Evolutionary conservation across 2,329 filamentous ascomycete species (phyloP).

Genomic region (Lachnellula occidentalis): DNA sequence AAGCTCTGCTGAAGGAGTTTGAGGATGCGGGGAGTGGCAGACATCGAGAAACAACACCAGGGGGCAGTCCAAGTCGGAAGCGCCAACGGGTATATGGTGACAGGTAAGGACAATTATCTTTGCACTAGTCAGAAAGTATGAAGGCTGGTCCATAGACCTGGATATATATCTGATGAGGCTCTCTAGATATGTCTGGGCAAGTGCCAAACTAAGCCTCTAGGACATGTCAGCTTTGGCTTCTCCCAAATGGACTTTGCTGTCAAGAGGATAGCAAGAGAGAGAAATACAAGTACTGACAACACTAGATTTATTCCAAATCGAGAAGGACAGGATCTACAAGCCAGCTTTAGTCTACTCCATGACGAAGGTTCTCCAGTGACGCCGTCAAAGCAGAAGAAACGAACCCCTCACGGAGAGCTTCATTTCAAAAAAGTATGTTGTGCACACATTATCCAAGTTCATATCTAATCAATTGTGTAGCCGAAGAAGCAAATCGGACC

Average conservation of each 20-base stretch:
- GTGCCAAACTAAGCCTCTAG: too few species aligned
- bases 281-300: constrained; percentile 17
- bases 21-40: constrained; percentile 55
- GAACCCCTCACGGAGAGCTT: constrained; percentile 80
- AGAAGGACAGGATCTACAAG: constrained; percentile 86
- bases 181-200: background rate
- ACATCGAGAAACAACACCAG: constrained; percentile 55
- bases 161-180: background rate
- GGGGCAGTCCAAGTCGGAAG: constrained; percentile 62
- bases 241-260: background rate
- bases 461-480: constrained; percentile 36
- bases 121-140: background rate
- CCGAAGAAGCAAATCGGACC: constrained; percentile 90
- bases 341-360: constrained; percentile 85
- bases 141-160: background rate
- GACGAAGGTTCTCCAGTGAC: constrained; percentile 92
- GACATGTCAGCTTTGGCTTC: background rate
- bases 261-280: background rate
- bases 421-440: constrained; percentile 80
- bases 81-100: constrained; percentile 61
- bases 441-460: background rate
- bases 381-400: constrained; percentile 77
- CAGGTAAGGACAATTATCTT: constrained; percentile 31
- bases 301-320: constrained; percentile 92
- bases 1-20: constrained; percentile 52